A percentile compares a stretch with the other conserved stretches of the same genome.
These are phyloP conservation scores for Populus trichocarpa DNA, from an alignment of 441 rosid species.

Conservation along the genomic window DNA sequence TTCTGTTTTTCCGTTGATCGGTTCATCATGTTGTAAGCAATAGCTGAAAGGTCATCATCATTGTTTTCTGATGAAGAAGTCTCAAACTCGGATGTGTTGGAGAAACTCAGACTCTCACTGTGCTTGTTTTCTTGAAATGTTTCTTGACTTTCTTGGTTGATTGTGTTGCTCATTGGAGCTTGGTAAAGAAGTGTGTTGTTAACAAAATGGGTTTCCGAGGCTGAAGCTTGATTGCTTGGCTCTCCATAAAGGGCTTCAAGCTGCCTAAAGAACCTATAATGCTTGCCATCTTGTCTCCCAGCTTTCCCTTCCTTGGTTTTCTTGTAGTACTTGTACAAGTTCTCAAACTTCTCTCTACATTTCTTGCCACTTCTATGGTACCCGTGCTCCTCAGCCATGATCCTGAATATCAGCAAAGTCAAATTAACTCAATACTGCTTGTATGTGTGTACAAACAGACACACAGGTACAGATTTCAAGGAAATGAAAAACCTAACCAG, in stretches of 20 bases:
- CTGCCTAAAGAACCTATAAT: conserved; percentile 64
- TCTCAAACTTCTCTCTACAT: conserved; percentile 63
- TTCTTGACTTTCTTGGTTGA: conserved; percentile 29
- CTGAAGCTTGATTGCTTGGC: conserved; percentile 20
- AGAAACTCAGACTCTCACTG: conserved; percentile 41
- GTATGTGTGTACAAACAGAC: neutral
- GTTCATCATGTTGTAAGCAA: conserved; percentile 41
- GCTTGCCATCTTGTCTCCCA: conserved; percentile 62
- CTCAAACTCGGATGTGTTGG: conserved; percentile 44
- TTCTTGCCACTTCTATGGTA: conserved; percentile 56
- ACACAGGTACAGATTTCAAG: neutral
- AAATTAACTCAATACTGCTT: neutral
- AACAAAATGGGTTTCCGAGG: conserved; percentile 28
- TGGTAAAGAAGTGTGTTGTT: conserved; percentile 22
- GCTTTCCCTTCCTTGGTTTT: conserved; percentile 65
- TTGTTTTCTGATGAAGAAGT: conserved; percentile 43
- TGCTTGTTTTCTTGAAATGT: conserved; percentile 24
- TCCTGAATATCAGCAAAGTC: conserved; percentile 23
- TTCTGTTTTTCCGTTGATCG: conserved; percentile 22
- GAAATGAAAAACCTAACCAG: neutral
- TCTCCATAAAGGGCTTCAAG: conserved; percentile 64
- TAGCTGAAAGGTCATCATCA: conserved; percentile 37
- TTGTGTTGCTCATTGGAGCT: conserved; percentile 4
- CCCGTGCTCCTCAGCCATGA: conserved; percentile 61
- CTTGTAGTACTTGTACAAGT: conserved; percentile 63